Base-by-base conservation (phyloP, 805 yeast genomes). In the Candida pseudoglaebosa region DNA sequence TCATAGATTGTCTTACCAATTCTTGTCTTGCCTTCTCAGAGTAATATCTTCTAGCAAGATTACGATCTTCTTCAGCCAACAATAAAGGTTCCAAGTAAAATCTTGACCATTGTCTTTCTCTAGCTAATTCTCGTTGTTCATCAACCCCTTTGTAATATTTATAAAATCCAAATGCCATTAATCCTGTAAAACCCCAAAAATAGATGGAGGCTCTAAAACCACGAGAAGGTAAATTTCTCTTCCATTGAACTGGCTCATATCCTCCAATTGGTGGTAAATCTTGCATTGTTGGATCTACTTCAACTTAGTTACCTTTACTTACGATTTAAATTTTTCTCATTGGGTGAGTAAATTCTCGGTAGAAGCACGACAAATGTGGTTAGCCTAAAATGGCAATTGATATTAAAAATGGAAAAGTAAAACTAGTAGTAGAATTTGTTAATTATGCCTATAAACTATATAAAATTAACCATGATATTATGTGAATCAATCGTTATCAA, bases 211-310 rank as follows among this genome's bases (percentile, higher is more conserved):
- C 93, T 41, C 91, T 70, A 67, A 86, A 86, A 2, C 95, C 95
- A 49, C 95, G 72, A 2, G 91, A 67, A 17, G 95, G 95, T 35
- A 87, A 65, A 61, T 86, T 82, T 59, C 95, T 77, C 66, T 82
- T 83, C 95, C 95, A 87, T 67, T 86, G 95, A 44, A 87, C 77
- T 32, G 84, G 83, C 47, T 83, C 89, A 54, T 87, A 86, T 45
- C 95, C 95, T 41, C 85, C 87, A 52, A 77, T 70, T 41, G 95
- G 95, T 54, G 95, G 95, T 56, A 87, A 67, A 56, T 87, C 95
- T 72, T 87, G 95, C 74, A 69, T 69, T 14, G 18, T 37, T 30
- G 19, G 21, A 17, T 12, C 19, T 17, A 10, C 19, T 30, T 5
- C 33, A 13, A 17, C 14, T 17, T 30, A 12, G 30, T 10, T 15